These are phyloP conservation scores for Leishmania guyanensis DNA, from an alignment of 208 protist genomes.

Conservation along the genomic window DNA sequence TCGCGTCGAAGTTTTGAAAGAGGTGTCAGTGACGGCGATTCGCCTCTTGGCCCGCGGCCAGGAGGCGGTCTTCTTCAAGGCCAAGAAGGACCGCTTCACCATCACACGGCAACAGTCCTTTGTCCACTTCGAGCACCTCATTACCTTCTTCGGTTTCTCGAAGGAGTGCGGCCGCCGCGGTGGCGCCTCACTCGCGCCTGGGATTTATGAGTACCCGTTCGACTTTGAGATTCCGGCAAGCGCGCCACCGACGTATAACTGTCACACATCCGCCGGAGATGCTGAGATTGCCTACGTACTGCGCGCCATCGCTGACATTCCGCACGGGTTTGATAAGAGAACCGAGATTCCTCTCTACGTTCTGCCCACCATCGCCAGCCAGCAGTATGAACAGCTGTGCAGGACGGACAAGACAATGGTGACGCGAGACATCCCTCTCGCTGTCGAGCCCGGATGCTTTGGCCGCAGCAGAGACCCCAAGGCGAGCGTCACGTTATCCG, in stretches of 20 bases:
- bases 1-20: slow-evolving; percentile 29
- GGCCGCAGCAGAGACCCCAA: slow-evolving; percentile 26
- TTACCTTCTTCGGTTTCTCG: slow-evolving; percentile 52
- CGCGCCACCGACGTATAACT: slow-evolving; percentile 35
- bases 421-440: slow-evolving; percentile 22
- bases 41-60: slow-evolving; percentile 31
- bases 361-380: slow-evolving; percentile 24
- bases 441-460: slow-evolving; percentile 31
- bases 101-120: slow-evolving; percentile 18
- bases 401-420: not conserved
- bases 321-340: slow-evolving; percentile 40
- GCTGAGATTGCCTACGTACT: slow-evolving; percentile 36
- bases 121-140: slow-evolving; percentile 41
- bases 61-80: slow-evolving; percentile 34
- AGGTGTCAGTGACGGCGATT: slow-evolving; percentile 38
- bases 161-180: slow-evolving; percentile 38
- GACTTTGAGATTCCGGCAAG: slow-evolving; percentile 27
- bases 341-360: slow-evolving; percentile 22
- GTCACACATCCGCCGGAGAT: slow-evolving; percentile 14
- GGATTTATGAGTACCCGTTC: slow-evolving; percentile 48
- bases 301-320: slow-evolving; percentile 38
- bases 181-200: slow-evolving; percentile 34
- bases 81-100: slow-evolving; percentile 22
- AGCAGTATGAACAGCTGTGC: slow-evolving; percentile 28
- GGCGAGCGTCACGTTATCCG: slow-evolving; percentile 10